phyloP scores from a whole-genome alignment of 164 flowering plant genomes.

The Tetracentron sinense region DNA sequence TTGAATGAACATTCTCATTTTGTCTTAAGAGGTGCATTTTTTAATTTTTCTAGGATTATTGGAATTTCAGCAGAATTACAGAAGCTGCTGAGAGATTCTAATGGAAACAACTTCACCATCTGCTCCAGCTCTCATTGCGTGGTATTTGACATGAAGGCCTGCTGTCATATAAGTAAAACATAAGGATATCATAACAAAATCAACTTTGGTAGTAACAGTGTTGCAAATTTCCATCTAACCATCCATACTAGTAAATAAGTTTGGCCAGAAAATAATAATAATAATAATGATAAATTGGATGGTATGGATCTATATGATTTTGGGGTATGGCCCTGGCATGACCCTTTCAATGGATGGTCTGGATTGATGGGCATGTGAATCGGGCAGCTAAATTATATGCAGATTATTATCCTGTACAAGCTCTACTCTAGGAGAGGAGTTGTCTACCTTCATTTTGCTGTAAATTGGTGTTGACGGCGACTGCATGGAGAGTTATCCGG shows the following conservation, averaged over 20 bases:
- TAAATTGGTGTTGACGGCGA: slow-evolving; percentile 83
- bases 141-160: slow-evolving; percentile 74
- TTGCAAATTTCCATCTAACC: no score
- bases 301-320: no score
- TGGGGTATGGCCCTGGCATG: no score
- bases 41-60: neutral
- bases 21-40: neutral
- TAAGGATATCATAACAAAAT: neutral
- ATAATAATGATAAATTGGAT: no score
- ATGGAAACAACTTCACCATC: slow-evolving; percentile 71
- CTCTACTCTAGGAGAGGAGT: no score
- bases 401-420: no score
- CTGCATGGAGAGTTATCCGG: slow-evolving; percentile 59
- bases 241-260: no score
- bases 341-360: no score
- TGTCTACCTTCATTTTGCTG: slow-evolving; percentile 71
- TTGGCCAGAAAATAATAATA: no score
- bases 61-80: slow-evolving; percentile 24
- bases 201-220: neutral
- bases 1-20: neutral
- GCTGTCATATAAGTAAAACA: slow-evolving; percentile 18
- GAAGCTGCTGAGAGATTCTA: slow-evolving; percentile 88
- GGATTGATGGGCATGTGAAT: no score
- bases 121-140: slow-evolving; percentile 60
- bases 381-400: no score